These are phyloP conservation scores for Onygenales sp. DNA, from an alignment of 2,329 filamentous ascomycete species.

Conservation along the genomic window DNA sequence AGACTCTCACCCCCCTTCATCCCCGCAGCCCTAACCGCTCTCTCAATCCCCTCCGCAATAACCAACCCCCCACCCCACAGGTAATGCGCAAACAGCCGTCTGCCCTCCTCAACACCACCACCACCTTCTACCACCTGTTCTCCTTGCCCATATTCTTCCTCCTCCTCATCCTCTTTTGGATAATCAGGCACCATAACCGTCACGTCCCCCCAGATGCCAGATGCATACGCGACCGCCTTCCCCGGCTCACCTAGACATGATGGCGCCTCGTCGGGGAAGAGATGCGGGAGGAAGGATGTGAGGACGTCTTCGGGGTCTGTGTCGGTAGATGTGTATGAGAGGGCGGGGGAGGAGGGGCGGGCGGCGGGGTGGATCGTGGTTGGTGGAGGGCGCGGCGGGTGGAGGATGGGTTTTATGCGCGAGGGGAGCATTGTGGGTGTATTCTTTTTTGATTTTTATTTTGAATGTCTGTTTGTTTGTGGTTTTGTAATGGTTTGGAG, in stretches of 20 bases:
- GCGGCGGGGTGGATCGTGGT: not conserved
- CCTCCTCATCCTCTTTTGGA: slow-evolving; percentile 26
- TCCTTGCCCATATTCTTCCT: slow-evolving; percentile 9
- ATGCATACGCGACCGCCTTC: slow-evolving; percentile 42
- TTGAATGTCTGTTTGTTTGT: not conserved
- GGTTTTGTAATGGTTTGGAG: not conserved
- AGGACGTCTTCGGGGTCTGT: slow-evolving; percentile 44
- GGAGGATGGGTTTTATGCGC: slow-evolving; percentile 5
- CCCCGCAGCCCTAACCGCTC: not conserved
- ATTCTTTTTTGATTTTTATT: not conserved
- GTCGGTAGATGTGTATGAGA: slow-evolving; percentile 7
- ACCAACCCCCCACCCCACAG: slow-evolving; percentile 47
- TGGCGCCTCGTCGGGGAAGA: slow-evolving; percentile 48
- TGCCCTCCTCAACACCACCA: slow-evolving; percentile 32
- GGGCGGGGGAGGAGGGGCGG: not conserved
- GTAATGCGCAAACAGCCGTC: slow-evolving; percentile 49
- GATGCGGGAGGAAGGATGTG: slow-evolving; percentile 40
- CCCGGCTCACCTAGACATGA: slow-evolving; percentile 46
- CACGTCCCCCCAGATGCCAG: slow-evolving; percentile 31
- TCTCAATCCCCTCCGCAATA: slow-evolving; percentile 31
- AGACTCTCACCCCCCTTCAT: not conserved
- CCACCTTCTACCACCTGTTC: slow-evolving; percentile 3
- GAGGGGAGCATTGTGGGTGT: slow-evolving; percentile 5
- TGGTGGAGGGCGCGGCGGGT: not conserved
- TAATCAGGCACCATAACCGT: slow-evolving; percentile 32